Evolutionary conservation across 352 stramenopile genomes (phyloP).

Genomic region (Halophytophthora batemanensis): DNA sequence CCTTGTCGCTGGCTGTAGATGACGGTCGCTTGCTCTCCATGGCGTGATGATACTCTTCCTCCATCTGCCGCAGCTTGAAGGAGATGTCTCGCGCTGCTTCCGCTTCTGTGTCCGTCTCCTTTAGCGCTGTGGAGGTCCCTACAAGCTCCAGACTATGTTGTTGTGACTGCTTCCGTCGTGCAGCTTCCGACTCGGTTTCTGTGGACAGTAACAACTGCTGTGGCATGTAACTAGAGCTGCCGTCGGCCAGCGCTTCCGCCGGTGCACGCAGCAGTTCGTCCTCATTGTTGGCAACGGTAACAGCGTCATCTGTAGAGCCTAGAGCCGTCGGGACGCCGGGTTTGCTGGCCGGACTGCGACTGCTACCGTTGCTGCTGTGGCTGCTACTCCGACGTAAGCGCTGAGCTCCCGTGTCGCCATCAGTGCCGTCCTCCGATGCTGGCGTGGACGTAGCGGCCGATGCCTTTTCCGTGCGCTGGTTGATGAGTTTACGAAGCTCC

Average conservation of each 20-base stretch:
- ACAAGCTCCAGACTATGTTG: neutral
- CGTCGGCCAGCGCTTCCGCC: too few relatives aligned
- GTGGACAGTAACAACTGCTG: neutral
- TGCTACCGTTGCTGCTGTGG: neutral
- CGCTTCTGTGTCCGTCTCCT: slow-evolving; percentile 5
- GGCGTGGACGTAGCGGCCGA: too few relatives aligned
- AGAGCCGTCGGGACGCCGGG: too few relatives aligned
- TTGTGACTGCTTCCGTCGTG: neutral
- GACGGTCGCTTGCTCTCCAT: slow-evolving; percentile 10
- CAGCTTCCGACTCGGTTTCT: neutral
- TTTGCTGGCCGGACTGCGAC: neutral
- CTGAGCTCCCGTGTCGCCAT: slow-evolving; percentile 1
- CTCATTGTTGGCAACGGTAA: too few relatives aligned
- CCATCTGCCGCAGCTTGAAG: slow-evolving; percentile 34
- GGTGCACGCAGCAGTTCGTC: too few relatives aligned
- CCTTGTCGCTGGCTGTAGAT: neutral
- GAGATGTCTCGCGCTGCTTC: slow-evolving; percentile 23
- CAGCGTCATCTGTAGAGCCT: neutral
- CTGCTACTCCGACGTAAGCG: neutral
- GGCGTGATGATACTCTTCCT: slow-evolving; percentile 38
- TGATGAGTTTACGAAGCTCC: slow-evolving; percentile 44
- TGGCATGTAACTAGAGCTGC: neutral
- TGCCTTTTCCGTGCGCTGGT: slow-evolving; percentile 36
- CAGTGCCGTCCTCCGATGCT: slow-evolving; percentile 7
- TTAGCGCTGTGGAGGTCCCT: neutral